phyloP scores from a whole-genome alignment of 139 green algal species.

The Eudorina sp. region DNA sequence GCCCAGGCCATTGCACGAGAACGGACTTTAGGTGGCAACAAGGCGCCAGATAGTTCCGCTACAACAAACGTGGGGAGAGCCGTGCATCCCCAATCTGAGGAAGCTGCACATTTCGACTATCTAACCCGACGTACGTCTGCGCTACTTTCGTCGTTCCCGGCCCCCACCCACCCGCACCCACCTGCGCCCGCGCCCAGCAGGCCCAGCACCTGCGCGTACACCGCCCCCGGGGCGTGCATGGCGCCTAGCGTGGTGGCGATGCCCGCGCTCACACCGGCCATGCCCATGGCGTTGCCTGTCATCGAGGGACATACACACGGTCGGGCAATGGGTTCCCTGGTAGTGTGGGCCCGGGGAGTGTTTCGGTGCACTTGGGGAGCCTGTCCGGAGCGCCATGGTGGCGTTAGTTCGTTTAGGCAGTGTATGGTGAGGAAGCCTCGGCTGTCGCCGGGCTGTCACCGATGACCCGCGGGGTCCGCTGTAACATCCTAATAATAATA shows the following conservation, averaged over 20 bases:
- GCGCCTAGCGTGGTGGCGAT: slow-evolving; percentile 81
- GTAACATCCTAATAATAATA: too few relatives aligned
- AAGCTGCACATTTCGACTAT: too few relatives aligned
- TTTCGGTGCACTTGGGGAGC: too few relatives aligned
- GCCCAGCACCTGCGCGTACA: slow-evolving; percentile 42
- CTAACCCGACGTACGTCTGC: too few relatives aligned
- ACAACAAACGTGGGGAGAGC: background rate
- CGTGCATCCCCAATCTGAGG: too few relatives aligned
- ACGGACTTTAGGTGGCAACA: too few relatives aligned
- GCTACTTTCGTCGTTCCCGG: background rate
- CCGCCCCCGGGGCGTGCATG: slow-evolving; percentile 56
- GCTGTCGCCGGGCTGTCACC: too few relatives aligned
- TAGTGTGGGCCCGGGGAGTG: background rate
- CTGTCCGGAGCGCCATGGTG: too few relatives aligned
- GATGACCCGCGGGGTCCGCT: too few relatives aligned
- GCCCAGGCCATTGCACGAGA: background rate
- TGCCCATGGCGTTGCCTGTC: slow-evolving; percentile 84
- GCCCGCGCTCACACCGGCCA: slow-evolving; percentile 83
- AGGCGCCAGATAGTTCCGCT: background rate
- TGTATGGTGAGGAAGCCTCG: too few relatives aligned
- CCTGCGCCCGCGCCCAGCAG: slow-evolving; percentile 41
- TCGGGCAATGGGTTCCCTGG: background rate
- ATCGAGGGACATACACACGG: background rate
- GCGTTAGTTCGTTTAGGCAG: too few relatives aligned
- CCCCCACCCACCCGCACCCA: background rate